phyloP scores from a whole-genome alignment of 768 basidiomycete genomes.

The Trametes punicea region DNA sequence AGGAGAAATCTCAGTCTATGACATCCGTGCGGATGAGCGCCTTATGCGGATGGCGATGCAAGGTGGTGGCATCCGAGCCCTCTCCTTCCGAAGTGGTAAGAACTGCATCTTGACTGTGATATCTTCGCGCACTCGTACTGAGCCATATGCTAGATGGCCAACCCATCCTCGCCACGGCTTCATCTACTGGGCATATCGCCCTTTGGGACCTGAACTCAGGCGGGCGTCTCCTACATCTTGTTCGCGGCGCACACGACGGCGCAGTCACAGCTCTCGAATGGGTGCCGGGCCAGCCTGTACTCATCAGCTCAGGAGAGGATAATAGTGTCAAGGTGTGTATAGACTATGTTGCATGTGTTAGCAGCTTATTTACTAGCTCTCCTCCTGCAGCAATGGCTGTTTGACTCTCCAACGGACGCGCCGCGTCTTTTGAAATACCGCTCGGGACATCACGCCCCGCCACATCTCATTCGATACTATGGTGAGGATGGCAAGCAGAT shows the following conservation, averaged over 20 bases:
- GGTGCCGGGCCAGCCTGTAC: constrained; percentile 88
- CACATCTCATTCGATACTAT: constrained; percentile 90
- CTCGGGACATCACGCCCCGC: constrained; percentile 88
- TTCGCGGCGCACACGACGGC: constrained; percentile 87
- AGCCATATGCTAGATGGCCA: constrained; percentile 61
- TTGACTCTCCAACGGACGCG: constrained; percentile 83
- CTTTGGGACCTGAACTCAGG: constrained; percentile 89
- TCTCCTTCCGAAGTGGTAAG: constrained; percentile 85
- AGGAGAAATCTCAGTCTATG: constrained; percentile 86
- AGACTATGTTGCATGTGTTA: neutral
- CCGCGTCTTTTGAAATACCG: constrained; percentile 90
- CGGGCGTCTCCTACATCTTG: constrained; percentile 78
- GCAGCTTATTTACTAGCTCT: neutral
- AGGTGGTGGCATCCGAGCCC: constrained; percentile 68
- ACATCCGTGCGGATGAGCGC: constrained; percentile 85
- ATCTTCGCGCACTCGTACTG: neutral
- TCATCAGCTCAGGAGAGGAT: constrained; percentile 89
- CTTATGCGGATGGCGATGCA: constrained; percentile 91
- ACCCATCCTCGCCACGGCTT: constrained; percentile 83
- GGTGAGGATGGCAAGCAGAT: constrained; percentile 97
- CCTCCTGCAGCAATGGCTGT: constrained; percentile 85
- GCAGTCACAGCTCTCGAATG: constrained; percentile 82
- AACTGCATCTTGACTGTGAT: neutral
- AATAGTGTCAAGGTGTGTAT: constrained; percentile 85
- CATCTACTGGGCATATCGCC: constrained; percentile 83